Base-by-base conservation (phyloP, 164 flowering plant species). In the Magnolia kwangsiensis region DNA sequence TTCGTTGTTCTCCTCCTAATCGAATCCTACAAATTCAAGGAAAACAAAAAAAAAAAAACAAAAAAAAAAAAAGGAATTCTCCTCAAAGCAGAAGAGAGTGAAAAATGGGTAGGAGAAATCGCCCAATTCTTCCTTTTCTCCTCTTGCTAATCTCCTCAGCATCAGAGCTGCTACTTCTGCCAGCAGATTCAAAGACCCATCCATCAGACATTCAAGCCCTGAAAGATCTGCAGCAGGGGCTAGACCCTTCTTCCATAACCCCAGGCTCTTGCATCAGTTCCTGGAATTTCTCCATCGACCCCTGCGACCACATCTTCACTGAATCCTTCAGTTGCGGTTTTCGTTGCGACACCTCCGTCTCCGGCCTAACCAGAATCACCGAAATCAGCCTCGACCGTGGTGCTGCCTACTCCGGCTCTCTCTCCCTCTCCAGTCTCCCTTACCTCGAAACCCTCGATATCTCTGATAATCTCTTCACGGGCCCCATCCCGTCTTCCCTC, bases 281-380 rank as follows among this genome's bases (percentile, higher is more conserved):
- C 16, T 93, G 97, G 97, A 89, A 93, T 77, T 91, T 93, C 87
- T 21, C 89, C n/a, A 69, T 74, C 72, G 99, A 94, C 78, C 99
- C 99, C 0, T 96, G 99, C 80, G 98, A 92, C 82, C 77, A 59
- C 66, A 78, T 88, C 75, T 87, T 83, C 83, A 58, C 86, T 76
- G 89, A 89, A 0, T 81, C 71, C 7, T 96, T 96, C 91, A 96
- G 90, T 18, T 96, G 99, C 79, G 99, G 99, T 31, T 85, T 96
- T 87, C 79, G 93, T 51, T 96, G 99, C 85, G 91, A 88, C 77
- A 51, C 31, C 63, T 67, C 73, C 6, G 82, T 59, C 24, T 78
- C 85, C 37, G 85, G 85, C 55, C 1, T 49, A 5, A 81, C 82
- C 67, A 88, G 98, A 58, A 86, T 96, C 82, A 92, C 97, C 8